Evolutionary conservation across 257 asterid genomes (phyloP).

Genomic region (Leonotis leonurus): DNA sequence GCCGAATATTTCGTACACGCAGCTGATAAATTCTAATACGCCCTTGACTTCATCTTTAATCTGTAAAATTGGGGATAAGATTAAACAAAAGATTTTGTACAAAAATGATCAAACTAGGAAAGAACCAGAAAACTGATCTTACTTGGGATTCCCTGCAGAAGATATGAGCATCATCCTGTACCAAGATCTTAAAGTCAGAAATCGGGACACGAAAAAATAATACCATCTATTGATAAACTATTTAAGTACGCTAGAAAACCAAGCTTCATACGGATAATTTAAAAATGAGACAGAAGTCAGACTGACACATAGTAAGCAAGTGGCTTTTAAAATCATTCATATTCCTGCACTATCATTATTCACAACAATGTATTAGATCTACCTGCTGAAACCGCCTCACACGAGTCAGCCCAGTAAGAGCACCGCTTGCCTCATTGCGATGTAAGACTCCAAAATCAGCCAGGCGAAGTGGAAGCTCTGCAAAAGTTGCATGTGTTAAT

Average conservation of each 20-base stretch:
- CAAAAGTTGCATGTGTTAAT: conserved; percentile 12
- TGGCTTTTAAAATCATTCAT: neutral
- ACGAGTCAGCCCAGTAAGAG: conserved; percentile 95
- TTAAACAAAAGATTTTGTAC: conserved; percentile 6
- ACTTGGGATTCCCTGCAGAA: conserved; percentile 99
- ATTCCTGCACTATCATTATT: conserved; percentile 9
- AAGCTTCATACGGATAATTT: neutral
- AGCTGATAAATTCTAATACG: conserved; percentile 73
- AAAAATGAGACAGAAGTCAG: neutral
- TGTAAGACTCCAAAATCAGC: conserved; percentile 98
- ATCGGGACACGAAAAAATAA: neutral
- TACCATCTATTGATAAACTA: conserved; percentile 1
- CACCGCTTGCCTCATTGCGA: conserved; percentile 98
- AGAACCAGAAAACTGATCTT: conserved; percentile 20
- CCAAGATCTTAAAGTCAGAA: conserved; percentile 23
- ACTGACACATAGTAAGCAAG: neutral
- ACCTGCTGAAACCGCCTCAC: conserved; percentile 99
- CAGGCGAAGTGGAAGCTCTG: conserved; percentile 93
- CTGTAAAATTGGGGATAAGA: conserved; percentile 34
- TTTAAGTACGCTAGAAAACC: neutral
- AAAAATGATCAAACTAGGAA: neutral
- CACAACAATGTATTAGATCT: neutral
- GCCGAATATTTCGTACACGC: conserved; percentile 70
- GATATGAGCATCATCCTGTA: conserved; percentile 99
- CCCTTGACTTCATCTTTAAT: conserved; percentile 93